Evolutionary conservation across 1,284 basidiomycete species (phyloP).

Genomic region (Pseudozyma flocculosa): DNA sequence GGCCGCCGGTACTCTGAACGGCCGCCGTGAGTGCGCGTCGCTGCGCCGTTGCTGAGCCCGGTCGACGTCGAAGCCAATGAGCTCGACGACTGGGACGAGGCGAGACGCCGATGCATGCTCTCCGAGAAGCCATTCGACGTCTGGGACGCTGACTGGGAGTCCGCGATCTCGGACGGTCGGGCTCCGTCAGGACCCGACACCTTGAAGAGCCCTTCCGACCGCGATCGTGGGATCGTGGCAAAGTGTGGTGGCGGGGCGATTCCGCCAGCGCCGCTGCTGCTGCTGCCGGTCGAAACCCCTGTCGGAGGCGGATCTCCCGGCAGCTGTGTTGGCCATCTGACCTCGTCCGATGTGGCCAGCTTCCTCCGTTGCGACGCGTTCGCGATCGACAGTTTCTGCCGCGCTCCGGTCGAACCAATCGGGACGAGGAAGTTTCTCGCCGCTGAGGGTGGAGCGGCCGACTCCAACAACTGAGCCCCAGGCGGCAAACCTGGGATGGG

Average conservation of each 20-base stretch:
- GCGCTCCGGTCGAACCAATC: constrained; percentile 47
- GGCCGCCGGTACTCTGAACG: not conserved
- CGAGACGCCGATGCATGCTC: not conserved
- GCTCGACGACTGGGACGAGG: not conserved
- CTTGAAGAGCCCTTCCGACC: constrained; percentile 12
- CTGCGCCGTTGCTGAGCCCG: not conserved
- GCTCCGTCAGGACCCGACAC: not conserved
- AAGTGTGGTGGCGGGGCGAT: not conserved
- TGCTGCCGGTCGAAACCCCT: no score
- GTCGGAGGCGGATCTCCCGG: no score
- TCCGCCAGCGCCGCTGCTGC: not conserved
- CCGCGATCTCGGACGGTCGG: no score
- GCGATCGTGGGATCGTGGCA: constrained; percentile 7
- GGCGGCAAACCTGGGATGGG: constrained; percentile 6
- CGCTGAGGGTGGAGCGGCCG: constrained; percentile 8
- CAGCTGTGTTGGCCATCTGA: constrained; percentile 3
- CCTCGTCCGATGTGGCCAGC: constrained; percentile 22
- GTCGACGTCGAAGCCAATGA: not conserved
- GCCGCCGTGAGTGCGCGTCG: not conserved
- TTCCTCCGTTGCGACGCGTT: constrained; percentile 39
- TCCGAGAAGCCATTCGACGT: no score
- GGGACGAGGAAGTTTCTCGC: constrained; percentile 48
- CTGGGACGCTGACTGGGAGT: no score
- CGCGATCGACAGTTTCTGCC: constrained; percentile 47
- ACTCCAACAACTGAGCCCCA: constrained; percentile 11